Percentiles rank a stretch among this genome's conserved stretches.
Evolutionary conservation across 2,329 filamentous ascomycete species (phyloP).

Genomic region (Penicillium sp.): DNA sequence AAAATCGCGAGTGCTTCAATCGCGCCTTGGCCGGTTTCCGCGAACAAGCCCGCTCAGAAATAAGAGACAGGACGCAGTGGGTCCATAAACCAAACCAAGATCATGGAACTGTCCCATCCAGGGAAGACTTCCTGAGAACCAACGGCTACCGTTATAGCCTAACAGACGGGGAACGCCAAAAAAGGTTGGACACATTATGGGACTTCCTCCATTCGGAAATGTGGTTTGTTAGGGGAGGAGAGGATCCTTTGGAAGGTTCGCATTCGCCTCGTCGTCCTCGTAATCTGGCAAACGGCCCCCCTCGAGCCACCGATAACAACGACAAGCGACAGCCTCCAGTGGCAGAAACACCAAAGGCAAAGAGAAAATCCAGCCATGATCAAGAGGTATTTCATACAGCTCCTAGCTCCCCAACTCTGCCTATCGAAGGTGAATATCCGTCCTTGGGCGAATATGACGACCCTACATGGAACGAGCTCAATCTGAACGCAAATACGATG

Average conservation of each 20-base stretch:
- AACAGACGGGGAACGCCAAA: slow-evolving; percentile 19
- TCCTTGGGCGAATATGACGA: slow-evolving; percentile 18
- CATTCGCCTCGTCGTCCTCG: slow-evolving; percentile 8
- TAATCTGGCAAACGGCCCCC: slow-evolving; percentile 15
- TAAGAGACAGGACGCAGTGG: slow-evolving; percentile 16
- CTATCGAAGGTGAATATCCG: slow-evolving; percentile 13
- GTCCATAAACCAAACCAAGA: slow-evolving; percentile 25
- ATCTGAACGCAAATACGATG: slow-evolving; percentile 6
- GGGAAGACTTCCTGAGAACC: slow-evolving; percentile 18
- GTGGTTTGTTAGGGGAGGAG: slow-evolving; percentile 25
- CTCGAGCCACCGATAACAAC: slow-evolving; percentile 11
- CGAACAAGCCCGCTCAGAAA: slow-evolving; percentile 4
- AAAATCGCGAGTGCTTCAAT: neutral
- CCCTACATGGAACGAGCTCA: slow-evolving; percentile 17
- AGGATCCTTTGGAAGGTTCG: slow-evolving; percentile 12
- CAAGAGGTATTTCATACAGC: slow-evolving; percentile 26
- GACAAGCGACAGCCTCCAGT: slow-evolving; percentile 5
- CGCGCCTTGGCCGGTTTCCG: slow-evolving; percentile 7
- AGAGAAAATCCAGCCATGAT: slow-evolving; percentile 18
- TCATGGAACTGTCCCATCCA: slow-evolving; percentile 21
- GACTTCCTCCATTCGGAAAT: slow-evolving; percentile 30
- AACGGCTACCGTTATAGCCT: slow-evolving; percentile 15
- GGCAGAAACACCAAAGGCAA: slow-evolving; percentile 6
- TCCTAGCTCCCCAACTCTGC: slow-evolving; percentile 20
- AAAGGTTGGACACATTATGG: slow-evolving; percentile 26